Evolutionary conservation across 2,329 filamentous ascomycete genomes (phyloP), one percentile per base, ranked within the genome.

Genomic region (Nothophoma quercina): DNA sequence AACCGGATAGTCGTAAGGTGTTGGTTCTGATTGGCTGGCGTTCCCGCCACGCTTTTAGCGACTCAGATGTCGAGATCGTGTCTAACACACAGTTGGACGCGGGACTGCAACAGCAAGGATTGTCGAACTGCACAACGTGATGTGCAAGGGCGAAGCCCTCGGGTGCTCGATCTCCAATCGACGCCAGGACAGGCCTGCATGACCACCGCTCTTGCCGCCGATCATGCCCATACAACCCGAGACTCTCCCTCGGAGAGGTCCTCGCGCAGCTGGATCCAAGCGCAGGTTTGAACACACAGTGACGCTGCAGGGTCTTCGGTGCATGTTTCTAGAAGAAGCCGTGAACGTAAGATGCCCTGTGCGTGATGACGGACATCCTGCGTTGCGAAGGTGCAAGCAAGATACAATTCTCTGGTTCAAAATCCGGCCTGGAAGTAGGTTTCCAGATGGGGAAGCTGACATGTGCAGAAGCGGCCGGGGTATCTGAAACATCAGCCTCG

Each of bases 281-380:
- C 26, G 38, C 26, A 33, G 15, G 29, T 34, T 45, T 29, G 48
- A 45, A 23, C 41, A 44, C 44, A 44, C 21, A 38, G 39, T 43
- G 44, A 48, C 32, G 44, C 43, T 13, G 32, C 34, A 16, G 23
- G 26, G 16, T 28, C 51, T 58, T 59, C 51, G 33, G 50, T 41
- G 42, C 54, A 49, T 45, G 19, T 42, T 61, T 64, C 55, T 40
- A 55, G 55, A 61, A 59, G 41, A 16, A 40, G 43, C 44, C 21
- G 30, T 52, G 40, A 34, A 29, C 50, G 35, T 4, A 26, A 8
- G 22, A 33, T 43, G 57, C 35, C 40, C 49, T 46, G 48, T 56
- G 56, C 51, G 13, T 36, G 28, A 18, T 33, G 50, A 38, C 30
- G 10, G 32, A 35, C 25, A 32, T 38, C 5, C 28, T 43, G 22